These are phyloP conservation scores for Chlorella sp. DNA, from an alignment of 139 green algal genomes.

Conservation along the genomic window DNA sequence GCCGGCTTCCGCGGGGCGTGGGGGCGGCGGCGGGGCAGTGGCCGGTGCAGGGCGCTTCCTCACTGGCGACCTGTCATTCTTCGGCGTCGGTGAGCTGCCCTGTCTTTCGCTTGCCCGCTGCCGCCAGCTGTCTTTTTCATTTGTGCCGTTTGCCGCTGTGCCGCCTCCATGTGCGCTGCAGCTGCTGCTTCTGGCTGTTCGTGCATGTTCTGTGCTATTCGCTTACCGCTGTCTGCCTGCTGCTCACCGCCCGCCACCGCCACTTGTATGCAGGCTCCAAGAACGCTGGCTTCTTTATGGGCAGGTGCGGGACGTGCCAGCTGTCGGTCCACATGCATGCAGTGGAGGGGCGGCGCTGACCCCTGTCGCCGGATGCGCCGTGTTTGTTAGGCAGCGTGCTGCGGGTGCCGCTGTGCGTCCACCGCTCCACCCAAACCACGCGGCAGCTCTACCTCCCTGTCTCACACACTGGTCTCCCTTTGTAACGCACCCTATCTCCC, in stretches of 20 bases:
- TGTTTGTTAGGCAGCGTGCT: too few relatives aligned
- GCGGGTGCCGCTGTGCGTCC: too few relatives aligned
- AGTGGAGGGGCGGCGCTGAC: too few relatives aligned
- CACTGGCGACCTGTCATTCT: conserved; percentile 80
- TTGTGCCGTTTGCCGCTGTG: too few relatives aligned
- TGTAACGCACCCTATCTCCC: too few relatives aligned
- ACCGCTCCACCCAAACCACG: too few relatives aligned
- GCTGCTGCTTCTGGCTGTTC: neutral
- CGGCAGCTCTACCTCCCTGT: too few relatives aligned
- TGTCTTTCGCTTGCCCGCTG: too few relatives aligned
- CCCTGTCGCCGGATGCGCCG: too few relatives aligned
- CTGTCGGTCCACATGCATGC: too few relatives aligned
- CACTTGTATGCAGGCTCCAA: conserved; percentile 74
- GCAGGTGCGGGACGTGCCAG: neutral
- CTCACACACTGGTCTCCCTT: too few relatives aligned
- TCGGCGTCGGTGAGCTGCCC: conserved; percentile 58
- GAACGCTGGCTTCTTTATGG: conserved; percentile 87
- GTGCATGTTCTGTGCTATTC: neutral
- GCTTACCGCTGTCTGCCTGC: neutral
- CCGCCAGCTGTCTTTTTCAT: neutral
- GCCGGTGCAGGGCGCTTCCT: conserved; percentile 63
- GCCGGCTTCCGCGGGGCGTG: conserved; percentile 18
- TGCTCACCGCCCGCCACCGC: too few relatives aligned
- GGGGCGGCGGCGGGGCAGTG: neutral
- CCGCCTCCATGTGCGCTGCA: neutral